Conservation (phyloP, 2,329 filamentous ascomycete species). For the Penicillium crustosum region DNA sequence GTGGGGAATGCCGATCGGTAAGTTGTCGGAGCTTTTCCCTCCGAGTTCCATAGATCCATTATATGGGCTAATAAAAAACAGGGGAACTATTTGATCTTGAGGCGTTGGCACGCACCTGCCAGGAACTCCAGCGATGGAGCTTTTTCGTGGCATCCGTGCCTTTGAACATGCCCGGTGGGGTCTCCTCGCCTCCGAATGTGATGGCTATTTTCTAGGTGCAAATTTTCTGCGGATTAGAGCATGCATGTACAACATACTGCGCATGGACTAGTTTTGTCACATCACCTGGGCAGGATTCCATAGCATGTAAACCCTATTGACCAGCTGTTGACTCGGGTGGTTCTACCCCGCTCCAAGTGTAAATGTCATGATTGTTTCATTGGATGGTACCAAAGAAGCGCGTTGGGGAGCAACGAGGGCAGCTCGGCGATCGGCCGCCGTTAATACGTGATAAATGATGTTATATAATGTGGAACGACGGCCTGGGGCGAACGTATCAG, state of each 20-base stretch:
- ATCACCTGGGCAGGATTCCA: not conserved
- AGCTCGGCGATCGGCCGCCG: not conserved
- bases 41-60: not conserved
- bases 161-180: conserved; percentile 51
- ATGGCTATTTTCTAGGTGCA: conserved; percentile 46
- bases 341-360: not conserved
- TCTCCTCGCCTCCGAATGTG: conserved; percentile 48
- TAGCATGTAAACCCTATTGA: not conserved
- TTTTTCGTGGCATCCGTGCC: conserved; percentile 54
- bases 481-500: not conserved
- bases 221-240: not conserved
- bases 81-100: conserved; percentile 52
- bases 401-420: not conserved
- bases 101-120: conserved; percentile 38
- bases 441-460: not conserved
- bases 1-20: conserved; percentile 53
- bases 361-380: not conserved
- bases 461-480: not conserved
- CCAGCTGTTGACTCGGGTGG: not conserved
- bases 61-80: conserved; percentile 17
- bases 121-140: conserved; percentile 43
- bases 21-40: conserved; percentile 18
- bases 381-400: not conserved
- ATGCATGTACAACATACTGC: not conserved
- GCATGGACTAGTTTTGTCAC: not conserved